Conservation (phyloP, 768 basidiomycete genomes). For the Auriscalpium vulgare region DNA sequence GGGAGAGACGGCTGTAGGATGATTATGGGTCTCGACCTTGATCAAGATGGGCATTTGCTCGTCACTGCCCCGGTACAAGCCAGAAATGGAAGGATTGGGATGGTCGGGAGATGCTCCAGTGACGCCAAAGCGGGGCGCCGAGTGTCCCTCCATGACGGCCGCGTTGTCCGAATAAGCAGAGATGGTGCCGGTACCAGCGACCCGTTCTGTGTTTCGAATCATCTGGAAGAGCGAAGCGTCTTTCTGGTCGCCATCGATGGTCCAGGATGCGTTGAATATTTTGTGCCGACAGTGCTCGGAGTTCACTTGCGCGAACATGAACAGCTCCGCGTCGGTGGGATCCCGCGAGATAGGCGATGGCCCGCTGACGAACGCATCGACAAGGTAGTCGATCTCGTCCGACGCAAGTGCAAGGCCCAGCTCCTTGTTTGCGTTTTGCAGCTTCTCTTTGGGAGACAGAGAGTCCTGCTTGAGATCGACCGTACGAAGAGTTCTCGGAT, state of each 20-base stretch:
- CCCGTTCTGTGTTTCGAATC: constrained; percentile 92
- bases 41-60: constrained; percentile 86
- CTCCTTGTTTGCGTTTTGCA: constrained; percentile 69
- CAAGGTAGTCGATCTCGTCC: constrained; percentile 85
- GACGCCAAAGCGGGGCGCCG: constrained; percentile 68
- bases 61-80: constrained; percentile 43
- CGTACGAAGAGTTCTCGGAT: constrained; percentile 60
- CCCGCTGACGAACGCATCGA: constrained; percentile 80
- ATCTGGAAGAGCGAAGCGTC: constrained; percentile 85
- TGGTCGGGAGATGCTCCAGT: constrained; percentile 19
- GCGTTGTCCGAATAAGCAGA: constrained; percentile 99
- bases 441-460: constrained; percentile 47
- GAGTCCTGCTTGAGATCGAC: constrained; percentile 46
- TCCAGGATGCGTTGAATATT: constrained; percentile 98
- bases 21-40: constrained; percentile 99
- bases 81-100: constrained; percentile 11
- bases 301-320: constrained; percentile 99
- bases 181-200: constrained; percentile 70
- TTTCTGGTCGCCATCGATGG: constrained; percentile 60
- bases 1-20: constrained; percentile 96
- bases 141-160: constrained; percentile 79
- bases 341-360: constrained; percentile 60
- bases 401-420: constrained; percentile 86
- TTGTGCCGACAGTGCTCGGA: constrained; percentile 99
- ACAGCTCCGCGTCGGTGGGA: constrained; percentile 95